phyloP scores from a whole-genome alignment of 352 stramenopile species.

The Globisporangium cystogenes region DNA sequence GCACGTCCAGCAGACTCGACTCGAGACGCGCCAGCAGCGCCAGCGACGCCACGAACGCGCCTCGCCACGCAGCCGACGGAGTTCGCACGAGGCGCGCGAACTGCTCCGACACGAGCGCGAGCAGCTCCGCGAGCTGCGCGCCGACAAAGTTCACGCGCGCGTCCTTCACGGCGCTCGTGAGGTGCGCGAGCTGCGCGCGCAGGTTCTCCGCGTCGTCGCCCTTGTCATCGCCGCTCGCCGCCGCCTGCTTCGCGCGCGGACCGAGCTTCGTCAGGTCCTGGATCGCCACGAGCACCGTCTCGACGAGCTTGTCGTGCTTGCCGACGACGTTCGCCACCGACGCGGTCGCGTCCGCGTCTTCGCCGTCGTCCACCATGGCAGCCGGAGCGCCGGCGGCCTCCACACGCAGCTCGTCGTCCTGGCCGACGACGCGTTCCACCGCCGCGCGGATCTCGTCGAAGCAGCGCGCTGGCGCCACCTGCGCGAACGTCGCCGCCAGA shows the following conservation, averaged over 20 bases:
- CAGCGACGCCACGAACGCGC: constrained; percentile 37
- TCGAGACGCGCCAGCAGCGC: constrained; percentile 54
- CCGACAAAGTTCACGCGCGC: constrained; percentile 69
- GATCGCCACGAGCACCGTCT: constrained; percentile 73
- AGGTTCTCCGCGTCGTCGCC: constrained; percentile 20
- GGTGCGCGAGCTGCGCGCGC: constrained; percentile 38
- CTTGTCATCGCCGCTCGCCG: constrained; percentile 18
- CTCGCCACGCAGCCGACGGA: constrained; percentile 20
- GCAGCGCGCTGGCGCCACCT: constrained; percentile 22
- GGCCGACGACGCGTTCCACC: constrained; percentile 19
- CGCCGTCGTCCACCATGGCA: constrained; percentile 19
- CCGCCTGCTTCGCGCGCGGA: constrained; percentile 18
- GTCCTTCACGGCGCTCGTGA: constrained; percentile 58
- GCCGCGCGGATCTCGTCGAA: constrained; percentile 27
- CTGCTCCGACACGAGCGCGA: constrained; percentile 45
- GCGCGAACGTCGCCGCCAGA: constrained; percentile 22
- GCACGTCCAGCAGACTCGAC: constrained; percentile 53
- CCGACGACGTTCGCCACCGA: constrained; percentile 37
- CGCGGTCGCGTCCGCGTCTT: constrained; percentile 11
- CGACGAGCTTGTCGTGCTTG: constrained; percentile 64
- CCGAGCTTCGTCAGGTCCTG: constrained; percentile 66
- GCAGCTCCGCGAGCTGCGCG: constrained; percentile 38
- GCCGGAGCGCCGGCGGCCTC: not conserved
- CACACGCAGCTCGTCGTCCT: constrained; percentile 27
- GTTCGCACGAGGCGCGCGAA: constrained; percentile 31